These are phyloP conservation scores for Pisolithus microcarpus DNA, from an alignment of 768 basidiomycete species.

Conservation along the genomic window DNA sequence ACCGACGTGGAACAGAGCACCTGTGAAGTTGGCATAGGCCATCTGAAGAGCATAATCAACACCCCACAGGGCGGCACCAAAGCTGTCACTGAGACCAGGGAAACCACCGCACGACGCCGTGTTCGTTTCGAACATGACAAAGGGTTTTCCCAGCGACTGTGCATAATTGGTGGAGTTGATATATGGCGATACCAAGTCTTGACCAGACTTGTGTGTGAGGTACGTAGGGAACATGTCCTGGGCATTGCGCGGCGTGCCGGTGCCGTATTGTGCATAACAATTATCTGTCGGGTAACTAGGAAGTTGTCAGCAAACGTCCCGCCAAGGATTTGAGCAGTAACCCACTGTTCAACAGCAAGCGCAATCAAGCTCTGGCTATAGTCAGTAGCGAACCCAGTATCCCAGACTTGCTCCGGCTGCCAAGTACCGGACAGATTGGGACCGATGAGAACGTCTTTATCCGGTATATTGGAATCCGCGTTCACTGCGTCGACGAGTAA, in stretches of 20 bases:
- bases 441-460: conserved; percentile 47
- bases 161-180: conserved; percentile 38
- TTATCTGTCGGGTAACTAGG: conserved; percentile 56
- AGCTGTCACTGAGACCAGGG: conserved; percentile 50
- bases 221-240: conserved; percentile 39
- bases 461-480: conserved; percentile 31
- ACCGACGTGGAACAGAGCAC: conserved; percentile 45
- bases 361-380: conserved; percentile 37
- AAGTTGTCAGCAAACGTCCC: conserved; percentile 7
- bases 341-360: conserved; percentile 51
- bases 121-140: conserved; percentile 55
- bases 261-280: conserved; percentile 45
- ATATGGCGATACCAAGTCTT: conserved; percentile 45
- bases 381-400: conserved; percentile 41
- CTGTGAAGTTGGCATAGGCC: conserved; percentile 42
- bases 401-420: conserved; percentile 46
- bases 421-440: conserved; percentile 56
- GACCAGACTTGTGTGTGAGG: conserved; percentile 50
- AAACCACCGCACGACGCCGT: conserved; percentile 47
- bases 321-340: neutral
- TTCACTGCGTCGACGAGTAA: conserved; percentile 38
- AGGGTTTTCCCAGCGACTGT: conserved; percentile 32
- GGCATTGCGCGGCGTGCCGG: conserved; percentile 33
- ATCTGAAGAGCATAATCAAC: conserved; percentile 48
- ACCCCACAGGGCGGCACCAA: conserved; percentile 46